Percentiles rank a stretch among this genome's conserved stretches.
phyloP scores from a whole-genome alignment of 768 basidiomycete species.

The Hebeloma cylindrosporum region DNA sequence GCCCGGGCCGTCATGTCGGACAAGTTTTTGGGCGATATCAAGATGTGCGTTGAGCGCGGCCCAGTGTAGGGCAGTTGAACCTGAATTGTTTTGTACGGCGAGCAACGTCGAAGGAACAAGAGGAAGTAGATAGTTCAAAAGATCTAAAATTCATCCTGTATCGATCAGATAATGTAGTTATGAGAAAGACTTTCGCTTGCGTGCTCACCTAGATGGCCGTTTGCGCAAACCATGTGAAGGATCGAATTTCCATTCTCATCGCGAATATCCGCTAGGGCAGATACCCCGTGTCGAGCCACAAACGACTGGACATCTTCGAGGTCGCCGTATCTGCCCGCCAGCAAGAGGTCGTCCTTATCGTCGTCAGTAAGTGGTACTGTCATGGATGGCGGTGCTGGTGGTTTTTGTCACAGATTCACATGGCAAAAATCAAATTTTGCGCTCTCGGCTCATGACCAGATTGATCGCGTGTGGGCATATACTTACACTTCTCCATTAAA shows the following conservation, averaged over 20 bases:
- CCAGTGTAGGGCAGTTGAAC: constrained; percentile 91
- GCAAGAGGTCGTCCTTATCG: constrained; percentile 71
- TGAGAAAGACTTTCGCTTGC: constrained; percentile 7
- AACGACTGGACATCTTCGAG: constrained; percentile 74
- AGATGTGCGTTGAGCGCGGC: constrained; percentile 85
- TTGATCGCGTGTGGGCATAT: constrained; percentile 4
- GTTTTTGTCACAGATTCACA: constrained; percentile 19
- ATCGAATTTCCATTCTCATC: constrained; percentile 81
- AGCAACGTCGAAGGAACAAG: constrained; percentile 54
- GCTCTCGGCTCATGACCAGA: constrained; percentile 11
- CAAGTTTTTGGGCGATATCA: constrained; percentile 54
- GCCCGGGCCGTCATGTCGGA: constrained; percentile 60
- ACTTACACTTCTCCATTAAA: too few relatives aligned
- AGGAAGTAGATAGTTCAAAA: constrained; percentile 74
- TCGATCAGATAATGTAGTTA: constrained; percentile 35
- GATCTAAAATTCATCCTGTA: constrained; percentile 58
- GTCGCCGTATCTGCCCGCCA: constrained; percentile 88
- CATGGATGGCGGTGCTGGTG: constrained; percentile 21
- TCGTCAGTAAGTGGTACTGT: constrained; percentile 41
- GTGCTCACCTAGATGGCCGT: constrained; percentile 80
- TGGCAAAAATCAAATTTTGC: constrained; percentile 20
- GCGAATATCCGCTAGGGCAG: constrained; percentile 45
- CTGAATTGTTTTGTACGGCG: constrained; percentile 60
- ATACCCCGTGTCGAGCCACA: constrained; percentile 54
- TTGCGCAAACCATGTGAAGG: constrained; percentile 86